Evolutionary conservation across 352 stramenopile species (phyloP), one percentile per base, ranked within the genome.

Genomic region (Globisporangium cylindrosporum): DNA sequence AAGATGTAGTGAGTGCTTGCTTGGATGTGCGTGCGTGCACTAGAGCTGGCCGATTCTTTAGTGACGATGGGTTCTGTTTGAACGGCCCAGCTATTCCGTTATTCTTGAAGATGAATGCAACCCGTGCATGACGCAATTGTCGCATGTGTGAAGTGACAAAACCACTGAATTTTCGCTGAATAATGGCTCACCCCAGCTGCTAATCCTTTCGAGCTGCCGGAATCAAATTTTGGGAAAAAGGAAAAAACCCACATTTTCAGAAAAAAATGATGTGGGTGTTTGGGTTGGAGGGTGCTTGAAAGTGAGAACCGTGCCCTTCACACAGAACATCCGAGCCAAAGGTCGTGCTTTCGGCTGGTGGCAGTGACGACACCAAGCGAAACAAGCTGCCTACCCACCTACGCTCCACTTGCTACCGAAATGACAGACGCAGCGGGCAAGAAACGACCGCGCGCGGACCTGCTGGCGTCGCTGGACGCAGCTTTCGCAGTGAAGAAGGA

Each of bases 381-480:
- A 24, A 24, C 34, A 25, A 54, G 41, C 41, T 8, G 41, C 15
- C 5, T 8, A 32, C 29, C n/a, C n/a, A 38, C 29, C 29, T 32
- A 32, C 29, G 0, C 29, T 32, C 4, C 38, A 48, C 38, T 48
- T 48, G 4, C 12, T 20, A 20, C 14, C 38, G 41, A 49, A 32
- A 81, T 80, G 76, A 69, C 55, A 0, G 66, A 68, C 38, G 58
- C 71, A 24, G 59, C 53, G 12, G 64, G 12, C 27, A 90, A 89
- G 77, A 93, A 93, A 78, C 81, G 82, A 15, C 81, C 82, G 68
- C 78, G 78, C 36, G 75, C 69, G n/a, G 86, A 94, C 70, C 73
- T 92, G n/a, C 70, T 94, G 22, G 85, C 86, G 66, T 91, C 86
- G 57, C 77, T 94, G 53, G 86, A 94, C 64, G 86, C 82, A 29